Percentiles rank a stretch among this genome's conserved stretches.
These are phyloP conservation scores for Dianthus caryophyllus DNA, from an alignment of 148 eudicot species.

Conservation along the genomic window DNA sequence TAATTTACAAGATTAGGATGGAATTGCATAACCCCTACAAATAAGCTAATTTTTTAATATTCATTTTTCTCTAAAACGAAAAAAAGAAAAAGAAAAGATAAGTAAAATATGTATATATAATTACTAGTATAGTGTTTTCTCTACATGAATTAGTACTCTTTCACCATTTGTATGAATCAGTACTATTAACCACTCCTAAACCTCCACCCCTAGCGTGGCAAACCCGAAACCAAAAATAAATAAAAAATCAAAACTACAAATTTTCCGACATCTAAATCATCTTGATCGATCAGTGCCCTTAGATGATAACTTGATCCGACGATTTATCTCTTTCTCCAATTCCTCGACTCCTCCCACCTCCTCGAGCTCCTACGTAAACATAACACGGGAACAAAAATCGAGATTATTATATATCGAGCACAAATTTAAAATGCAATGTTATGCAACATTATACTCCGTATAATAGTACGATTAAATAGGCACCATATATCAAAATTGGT, in stretches of 20 bases:
- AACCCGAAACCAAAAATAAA: no score
- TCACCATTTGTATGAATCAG: background rate
- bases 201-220: background rate
- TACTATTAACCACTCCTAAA: conserved; percentile 11
- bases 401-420: no score
- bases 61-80: no score
- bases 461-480: background rate
- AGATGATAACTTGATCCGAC: conserved; percentile 59
- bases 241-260: conserved; percentile 1
- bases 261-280: conserved; percentile 20
- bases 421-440: no score
- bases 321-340: conserved; percentile 73
- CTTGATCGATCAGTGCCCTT: conserved; percentile 31
- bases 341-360: conserved; percentile 84
- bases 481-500: background rate
- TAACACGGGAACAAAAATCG: background rate
- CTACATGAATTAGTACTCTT: background rate
- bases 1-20: no score
- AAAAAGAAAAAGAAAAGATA: background rate
- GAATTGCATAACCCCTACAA: no score
- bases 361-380: conserved; percentile 80
- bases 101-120: background rate
- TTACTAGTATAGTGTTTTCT: background rate
- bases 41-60: no score
- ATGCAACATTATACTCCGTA: no score